Percentiles rank a stretch among this genome's conserved stretches.
These are phyloP conservation scores for Sutorius eximius DNA, from an alignment of 1,284 basidiomycete species.

Conservation along the genomic window DNA sequence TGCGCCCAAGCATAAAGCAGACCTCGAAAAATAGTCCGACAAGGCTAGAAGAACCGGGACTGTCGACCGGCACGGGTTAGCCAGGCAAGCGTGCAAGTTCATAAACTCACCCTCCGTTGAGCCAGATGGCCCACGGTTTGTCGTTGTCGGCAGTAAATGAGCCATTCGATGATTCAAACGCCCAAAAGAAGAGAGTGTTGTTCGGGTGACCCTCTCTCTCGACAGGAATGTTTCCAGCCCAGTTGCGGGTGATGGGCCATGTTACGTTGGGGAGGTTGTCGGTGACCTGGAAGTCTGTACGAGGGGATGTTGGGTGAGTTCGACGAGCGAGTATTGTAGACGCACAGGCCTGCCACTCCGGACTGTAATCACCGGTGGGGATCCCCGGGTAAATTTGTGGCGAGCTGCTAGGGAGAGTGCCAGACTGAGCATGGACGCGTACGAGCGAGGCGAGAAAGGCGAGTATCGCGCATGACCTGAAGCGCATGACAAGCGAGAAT, in stretches of 20 bases:
- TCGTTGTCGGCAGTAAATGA: constrained; percentile 50
- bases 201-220: constrained; percentile 65
- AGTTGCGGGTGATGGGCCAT: constrained; percentile 54
- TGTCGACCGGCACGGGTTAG: constrained; percentile 24
- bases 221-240: constrained; percentile 68
- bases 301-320: not conserved
- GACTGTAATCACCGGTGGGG: constrained; percentile 48
- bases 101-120: constrained; percentile 63
- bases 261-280: constrained; percentile 62
- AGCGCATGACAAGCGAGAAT: constrained; percentile 18
- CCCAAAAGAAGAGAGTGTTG: constrained; percentile 73
- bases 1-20: constrained; percentile 10
- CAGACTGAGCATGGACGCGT: constrained; percentile 29
- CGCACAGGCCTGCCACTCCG: constrained; percentile 65
- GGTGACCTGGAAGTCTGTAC: constrained; percentile 56
- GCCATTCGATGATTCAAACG: constrained; percentile 58
- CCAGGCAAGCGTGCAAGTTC: not conserved
- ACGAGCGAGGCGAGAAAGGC: constrained; percentile 7
- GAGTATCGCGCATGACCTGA: constrained; percentile 10
- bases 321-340: not conserved
- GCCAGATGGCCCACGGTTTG: constrained; percentile 75
- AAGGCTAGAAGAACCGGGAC: constrained; percentile 71
- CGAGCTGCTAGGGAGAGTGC: constrained; percentile 32
- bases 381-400: constrained; percentile 35
- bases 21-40: constrained; percentile 66